These are phyloP conservation scores for Citrus mangshanensis DNA, from an alignment of 345 rosid genomes.

Conservation along the genomic window DNA sequence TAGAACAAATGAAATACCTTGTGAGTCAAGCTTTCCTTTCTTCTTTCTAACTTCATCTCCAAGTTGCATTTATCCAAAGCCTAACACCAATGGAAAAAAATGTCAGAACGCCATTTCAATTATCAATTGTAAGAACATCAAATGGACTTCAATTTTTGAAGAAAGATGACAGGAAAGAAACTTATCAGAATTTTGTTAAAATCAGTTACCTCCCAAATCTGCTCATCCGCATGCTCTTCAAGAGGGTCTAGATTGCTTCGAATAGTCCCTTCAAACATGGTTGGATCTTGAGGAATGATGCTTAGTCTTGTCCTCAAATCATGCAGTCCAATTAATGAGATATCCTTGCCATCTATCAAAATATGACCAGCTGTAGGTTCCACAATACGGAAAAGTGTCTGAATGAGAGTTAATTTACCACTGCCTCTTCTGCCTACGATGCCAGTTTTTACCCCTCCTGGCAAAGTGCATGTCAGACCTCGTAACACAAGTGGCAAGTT, in stretches of 20 bases:
- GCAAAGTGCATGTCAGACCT: constrained; percentile 73
- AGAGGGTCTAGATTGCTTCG: constrained; percentile 85
- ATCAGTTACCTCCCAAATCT: constrained; percentile 76
- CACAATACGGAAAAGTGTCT: constrained; percentile 72
- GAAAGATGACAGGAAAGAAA: too few species aligned
- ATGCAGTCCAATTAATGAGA: constrained; percentile 61
- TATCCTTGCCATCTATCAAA: constrained; percentile 62
- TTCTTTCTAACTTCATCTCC: constrained; percentile 55
- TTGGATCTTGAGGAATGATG: constrained; percentile 93
- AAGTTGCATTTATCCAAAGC: constrained; percentile 61
- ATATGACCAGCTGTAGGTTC: constrained; percentile 73
- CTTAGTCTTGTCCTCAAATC: constrained; percentile 75
- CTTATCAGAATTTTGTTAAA: background rate
- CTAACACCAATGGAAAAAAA: constrained; percentile 22
- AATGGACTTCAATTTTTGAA: too few species aligned
- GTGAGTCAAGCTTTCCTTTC: constrained; percentile 47
- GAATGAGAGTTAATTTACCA: constrained; percentile 87
- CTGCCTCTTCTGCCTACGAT: constrained; percentile 95
- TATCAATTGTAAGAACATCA: background rate
- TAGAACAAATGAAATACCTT: constrained; percentile 23
- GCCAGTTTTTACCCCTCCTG: constrained; percentile 72
- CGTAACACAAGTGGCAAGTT: constrained; percentile 79
- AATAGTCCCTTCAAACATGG: constrained; percentile 88
- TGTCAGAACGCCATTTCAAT: background rate
- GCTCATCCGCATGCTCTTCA: constrained; percentile 74